A percentile compares a stretch with the other conserved stretches of the same genome.
Conservation (phyloP, 192 early-diverging fungal genomes). For the Entomortierella lignicola region DNA sequence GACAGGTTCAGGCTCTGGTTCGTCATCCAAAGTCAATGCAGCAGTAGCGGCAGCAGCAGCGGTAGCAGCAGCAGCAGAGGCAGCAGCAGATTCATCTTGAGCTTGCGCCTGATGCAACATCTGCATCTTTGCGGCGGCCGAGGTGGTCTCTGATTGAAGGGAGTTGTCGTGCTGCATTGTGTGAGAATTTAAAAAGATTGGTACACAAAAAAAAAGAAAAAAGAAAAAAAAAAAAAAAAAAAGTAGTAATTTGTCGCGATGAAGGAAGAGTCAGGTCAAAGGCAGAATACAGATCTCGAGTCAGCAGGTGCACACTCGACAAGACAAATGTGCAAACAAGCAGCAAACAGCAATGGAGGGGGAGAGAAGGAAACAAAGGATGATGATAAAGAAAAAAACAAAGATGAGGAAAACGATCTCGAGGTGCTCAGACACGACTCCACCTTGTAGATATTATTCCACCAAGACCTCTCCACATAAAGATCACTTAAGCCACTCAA, state of each 20-base stretch:
- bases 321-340: constrained; percentile 32
- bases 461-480: background rate
- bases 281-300: constrained; percentile 36
- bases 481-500: background rate
- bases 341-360: constrained; percentile 16
- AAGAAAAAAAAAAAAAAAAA: constrained; percentile 8
- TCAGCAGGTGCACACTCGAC: constrained; percentile 26
- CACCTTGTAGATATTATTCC: too few relatives aligned
- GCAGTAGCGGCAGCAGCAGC: constrained; percentile 31
- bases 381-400: constrained; percentile 6
- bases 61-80: constrained; percentile 34
- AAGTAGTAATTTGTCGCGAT: background rate
- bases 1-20: constrained; percentile 12
- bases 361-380: background rate
- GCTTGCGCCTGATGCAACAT: constrained; percentile 48
- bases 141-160: constrained; percentile 13
- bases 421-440: too few relatives aligned
- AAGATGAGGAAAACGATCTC: constrained; percentile 5
- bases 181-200: background rate
- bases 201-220: background rate
- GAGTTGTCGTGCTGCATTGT: constrained; percentile 39
- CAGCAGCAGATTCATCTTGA: constrained; percentile 29
- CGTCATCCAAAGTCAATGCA: constrained; percentile 14
- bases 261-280: constrained; percentile 32
- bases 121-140: constrained; percentile 43